Evolutionary conservation across 305 asterid genomes (phyloP), one percentile per base, ranked within the genome.

Genomic region (Ilex paraguariensis): DNA sequence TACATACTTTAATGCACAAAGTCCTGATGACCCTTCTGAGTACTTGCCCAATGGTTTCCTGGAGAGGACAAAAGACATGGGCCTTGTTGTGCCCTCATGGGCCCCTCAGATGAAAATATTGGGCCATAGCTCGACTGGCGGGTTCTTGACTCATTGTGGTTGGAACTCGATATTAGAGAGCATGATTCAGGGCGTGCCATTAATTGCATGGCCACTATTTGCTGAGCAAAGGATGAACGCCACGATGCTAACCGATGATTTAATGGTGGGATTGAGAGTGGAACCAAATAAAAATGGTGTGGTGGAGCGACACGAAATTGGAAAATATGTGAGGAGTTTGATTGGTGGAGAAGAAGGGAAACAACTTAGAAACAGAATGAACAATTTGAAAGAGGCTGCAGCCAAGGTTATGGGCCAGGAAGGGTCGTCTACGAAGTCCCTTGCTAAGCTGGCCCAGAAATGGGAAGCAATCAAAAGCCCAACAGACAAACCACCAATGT

Each of bases 201-300:
- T 71, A 45, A 68, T 80, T 40, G 81, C 75, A 0, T 74, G 83
- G 79, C 86, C 83, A 15, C 70, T 77, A 3, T 72, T 54, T 54
- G 81, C 81, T 7, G 83, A 81, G 31, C 83, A 77, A 4, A 72
- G 57, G 40, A 66, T 77, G 74, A 77, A 70, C 1, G 76, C 77
- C 0, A 58, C 68, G 0, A 5, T 77, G 57, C 12, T 75, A 16
- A 39, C 11, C 15, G 79, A 80, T 0, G 69, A 60, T 13, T 10
- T 71, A 54, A 69, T 70, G 63, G 76, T 49, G 5, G 83, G 77
- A 2, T 16, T 72, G 0, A 61, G 77, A 30, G 66, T 64, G 0
- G 65, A 66, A 36, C 46, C 28, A 53, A 56, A 60, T 31, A 69
- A 67, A 21, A 60, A 72, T 42, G 82, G 80, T 8, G 15, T 80